These are phyloP conservation scores for Extremus antarcticus DNA, from an alignment of 495 filamentous ascomycete species.

Conservation along the genomic window DNA sequence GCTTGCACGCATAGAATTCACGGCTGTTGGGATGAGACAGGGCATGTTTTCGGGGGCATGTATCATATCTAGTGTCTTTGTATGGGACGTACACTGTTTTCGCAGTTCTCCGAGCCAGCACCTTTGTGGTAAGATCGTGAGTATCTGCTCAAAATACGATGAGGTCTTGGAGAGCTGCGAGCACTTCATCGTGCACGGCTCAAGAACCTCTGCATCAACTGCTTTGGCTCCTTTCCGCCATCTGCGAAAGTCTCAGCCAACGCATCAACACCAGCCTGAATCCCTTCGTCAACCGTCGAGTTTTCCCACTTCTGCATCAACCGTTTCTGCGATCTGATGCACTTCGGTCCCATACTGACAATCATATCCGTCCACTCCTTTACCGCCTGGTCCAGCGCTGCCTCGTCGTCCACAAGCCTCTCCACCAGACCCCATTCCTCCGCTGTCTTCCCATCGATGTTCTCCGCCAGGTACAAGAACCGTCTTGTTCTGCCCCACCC, in stretches of 20 bases:
- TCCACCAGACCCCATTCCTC: slow-evolving; percentile 22
- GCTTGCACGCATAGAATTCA: background rate
- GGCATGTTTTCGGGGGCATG: background rate
- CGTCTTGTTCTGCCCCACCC: slow-evolving; percentile 17
- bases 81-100: background rate
- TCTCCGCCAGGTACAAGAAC: slow-evolving; percentile 19
- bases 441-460: slow-evolving; percentile 9
- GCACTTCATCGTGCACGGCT: slow-evolving; percentile 3
- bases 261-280: slow-evolving; percentile 19
- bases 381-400: slow-evolving; percentile 8
- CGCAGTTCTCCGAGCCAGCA: too few species aligned
- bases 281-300: slow-evolving; percentile 11
- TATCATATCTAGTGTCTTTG: background rate
- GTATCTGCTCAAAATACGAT: slow-evolving; percentile 3
- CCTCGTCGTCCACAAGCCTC: slow-evolving; percentile 6
- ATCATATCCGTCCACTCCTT: slow-evolving; percentile 11
- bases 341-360: slow-evolving; percentile 12
- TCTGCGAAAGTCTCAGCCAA: slow-evolving; percentile 16
- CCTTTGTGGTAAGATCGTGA: too few species aligned
- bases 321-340: slow-evolving; percentile 15
- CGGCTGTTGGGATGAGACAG: background rate
- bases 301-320: slow-evolving; percentile 21
- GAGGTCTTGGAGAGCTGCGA: too few species aligned
- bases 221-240: slow-evolving; percentile 16
- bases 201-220: slow-evolving; percentile 14